Base-by-base conservation (phyloP, 2,329 filamentous ascomycete species). In the Aphanocladium album region DNA sequence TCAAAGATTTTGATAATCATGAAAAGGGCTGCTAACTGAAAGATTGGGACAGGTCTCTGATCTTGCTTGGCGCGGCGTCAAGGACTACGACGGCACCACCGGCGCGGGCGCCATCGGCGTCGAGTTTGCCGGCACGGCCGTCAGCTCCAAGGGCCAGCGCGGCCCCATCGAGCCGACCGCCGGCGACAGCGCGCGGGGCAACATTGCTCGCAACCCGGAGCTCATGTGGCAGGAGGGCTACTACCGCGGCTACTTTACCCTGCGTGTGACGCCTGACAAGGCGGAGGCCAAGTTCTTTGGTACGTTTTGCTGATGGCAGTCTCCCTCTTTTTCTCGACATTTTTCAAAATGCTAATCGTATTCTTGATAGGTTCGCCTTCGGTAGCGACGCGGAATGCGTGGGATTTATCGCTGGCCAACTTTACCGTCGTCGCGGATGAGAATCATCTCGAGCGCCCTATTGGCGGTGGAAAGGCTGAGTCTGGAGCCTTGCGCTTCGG, bases 221-320 rank as follows among this genome's bases (percentile, higher is more conserved):
- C 76, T 91, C 51, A 85, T 89, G 67, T 91, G 88, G 89, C 84
- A 87, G 66, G 88, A 91, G 61, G 71, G 86, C 8, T 91, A 89
- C 71, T 91, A 90, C 71, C 80, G 88, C 19, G 89, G 89, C 1
- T 91, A 91, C 74, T 90, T 85, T 65, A 82, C 88, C 68, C 75
- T 91, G 45, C 79, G 81, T 52, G 76, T 89, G 59, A 77, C 74
- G 21, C 77, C 82, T 23, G 77, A 86, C 12, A 74, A 80, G 49
- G 78, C 89, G 2, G 76, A 82, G n/a, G 88, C 88, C 0, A 77
- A 78, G 14, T 91, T 81, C 73, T 91, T 86, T 65, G 88, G 85
- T 45, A 68, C 82, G 68, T 49, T 37, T 14, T 41, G 9, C 17
- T 5, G n/a, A 33, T 12, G n/a, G n/a, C n/a, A n/a, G n/a, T n/a